phyloP scores from a whole-genome alignment of 768 basidiomycete genomes.

The Panellus pusillus region DNA sequence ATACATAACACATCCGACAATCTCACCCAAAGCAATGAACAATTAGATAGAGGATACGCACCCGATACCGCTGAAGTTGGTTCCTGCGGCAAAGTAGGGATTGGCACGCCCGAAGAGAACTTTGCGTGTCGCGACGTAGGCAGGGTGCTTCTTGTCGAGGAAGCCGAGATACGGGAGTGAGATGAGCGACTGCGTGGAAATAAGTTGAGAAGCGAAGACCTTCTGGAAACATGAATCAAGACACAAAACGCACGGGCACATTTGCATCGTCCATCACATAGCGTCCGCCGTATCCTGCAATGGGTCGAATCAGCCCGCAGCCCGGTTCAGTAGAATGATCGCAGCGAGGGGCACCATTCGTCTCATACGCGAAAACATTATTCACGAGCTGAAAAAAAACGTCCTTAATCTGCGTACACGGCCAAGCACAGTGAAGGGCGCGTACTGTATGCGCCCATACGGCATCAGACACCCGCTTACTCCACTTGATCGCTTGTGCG shows the following conservation, averaged over 20 bases:
- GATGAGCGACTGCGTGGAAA: slow-evolving; percentile 56
- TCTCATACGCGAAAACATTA: slow-evolving; percentile 75
- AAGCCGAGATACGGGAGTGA: slow-evolving; percentile 81
- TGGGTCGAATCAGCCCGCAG: too few species aligned
- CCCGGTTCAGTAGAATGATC: not conserved
- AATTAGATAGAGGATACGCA: slow-evolving; percentile 31
- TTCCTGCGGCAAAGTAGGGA: slow-evolving; percentile 68
- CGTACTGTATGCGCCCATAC: slow-evolving; percentile 63
- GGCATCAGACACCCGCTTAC: slow-evolving; percentile 54
- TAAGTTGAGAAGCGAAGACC: not conserved
- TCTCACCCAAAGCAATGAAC: not conserved
- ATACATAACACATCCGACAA: not conserved
- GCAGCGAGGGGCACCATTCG: slow-evolving; percentile 51
- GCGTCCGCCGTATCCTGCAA: slow-evolving; percentile 59
- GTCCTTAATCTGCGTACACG: not conserved
- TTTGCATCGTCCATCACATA: slow-evolving; percentile 89
- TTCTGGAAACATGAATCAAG: not conserved
- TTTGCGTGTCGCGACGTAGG: slow-evolving; percentile 66
- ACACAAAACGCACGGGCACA: slow-evolving; percentile 57
- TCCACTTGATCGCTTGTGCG: slow-evolving; percentile 55
- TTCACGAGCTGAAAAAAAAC: slow-evolving; percentile 52
- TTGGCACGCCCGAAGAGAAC: slow-evolving; percentile 61
- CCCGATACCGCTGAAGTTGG: slow-evolving; percentile 69
- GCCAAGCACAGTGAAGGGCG: not conserved
- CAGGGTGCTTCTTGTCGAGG: slow-evolving; percentile 55